Conservation (phyloP, 371 early-diverging fungal species). For the Mucor irregularis region DNA sequence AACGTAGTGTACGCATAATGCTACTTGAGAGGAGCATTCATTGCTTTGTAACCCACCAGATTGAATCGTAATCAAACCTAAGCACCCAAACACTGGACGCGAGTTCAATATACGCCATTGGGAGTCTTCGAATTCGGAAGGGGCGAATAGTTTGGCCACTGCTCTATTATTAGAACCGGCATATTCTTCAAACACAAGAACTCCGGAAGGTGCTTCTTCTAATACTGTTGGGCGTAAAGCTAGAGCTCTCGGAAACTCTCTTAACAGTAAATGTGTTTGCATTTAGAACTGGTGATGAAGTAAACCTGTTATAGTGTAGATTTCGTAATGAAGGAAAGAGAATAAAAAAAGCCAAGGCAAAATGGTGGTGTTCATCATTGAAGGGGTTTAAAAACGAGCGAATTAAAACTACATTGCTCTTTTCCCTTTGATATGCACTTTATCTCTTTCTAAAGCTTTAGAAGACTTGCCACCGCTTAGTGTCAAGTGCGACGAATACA, state of each 20-base stretch:
- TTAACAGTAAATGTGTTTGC: conserved; percentile 48
- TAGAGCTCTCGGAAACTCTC: conserved; percentile 52
- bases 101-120: conserved; percentile 51
- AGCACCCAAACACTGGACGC: conserved; percentile 70
- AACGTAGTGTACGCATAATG: background rate
- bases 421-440: too few species aligned
- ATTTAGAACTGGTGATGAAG: conserved; percentile 16
- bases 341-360: background rate
- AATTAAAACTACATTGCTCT: too few species aligned
- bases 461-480: too few species aligned
- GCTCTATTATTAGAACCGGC: conserved; percentile 30
- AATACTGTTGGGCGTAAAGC: conserved; percentile 51
- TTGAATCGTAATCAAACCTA: conserved; percentile 66
- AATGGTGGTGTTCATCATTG: too few species aligned
- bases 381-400: too few species aligned
- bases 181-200: conserved; percentile 46
- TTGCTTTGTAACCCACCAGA: conserved; percentile 62
- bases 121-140: conserved; percentile 50
- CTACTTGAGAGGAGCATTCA: background rate
- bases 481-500: too few species aligned
- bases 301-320: too few species aligned
- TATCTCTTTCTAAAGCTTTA: too few species aligned
- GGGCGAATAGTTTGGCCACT: conserved; percentile 45
- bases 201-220: conserved; percentile 48
- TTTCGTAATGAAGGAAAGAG: conserved; percentile 5